Conservation (phyloP, 345 rosid genomes). For the Acer negundo region DNA sequence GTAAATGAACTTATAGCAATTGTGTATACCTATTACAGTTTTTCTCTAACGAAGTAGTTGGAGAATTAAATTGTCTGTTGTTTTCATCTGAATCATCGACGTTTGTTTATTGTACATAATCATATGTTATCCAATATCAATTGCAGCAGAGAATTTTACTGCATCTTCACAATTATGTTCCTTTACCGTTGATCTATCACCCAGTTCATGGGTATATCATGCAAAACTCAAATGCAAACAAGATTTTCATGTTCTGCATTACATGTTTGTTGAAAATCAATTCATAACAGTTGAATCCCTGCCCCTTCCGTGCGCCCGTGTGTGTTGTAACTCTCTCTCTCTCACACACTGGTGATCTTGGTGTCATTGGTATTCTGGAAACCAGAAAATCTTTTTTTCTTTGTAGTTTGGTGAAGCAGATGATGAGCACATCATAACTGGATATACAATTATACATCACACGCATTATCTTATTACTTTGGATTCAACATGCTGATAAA, state of each 20-base stretch:
- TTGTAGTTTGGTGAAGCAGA: not conserved
- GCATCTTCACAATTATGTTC: not conserved
- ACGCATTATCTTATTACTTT: too few species aligned
- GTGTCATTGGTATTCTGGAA: not conserved
- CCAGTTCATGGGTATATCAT: too few species aligned
- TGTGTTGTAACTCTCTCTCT: too few species aligned
- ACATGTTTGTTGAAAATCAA: too few species aligned
- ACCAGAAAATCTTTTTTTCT: not conserved
- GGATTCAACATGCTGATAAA: too few species aligned
- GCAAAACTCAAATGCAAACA: too few species aligned
- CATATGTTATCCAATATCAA: not conserved
- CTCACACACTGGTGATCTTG: too few species aligned
- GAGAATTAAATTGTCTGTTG: not conserved
- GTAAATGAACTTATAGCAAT: slow-evolving; percentile 7
- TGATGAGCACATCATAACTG: too few species aligned
- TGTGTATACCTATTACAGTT: not conserved
- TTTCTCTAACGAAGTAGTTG: slow-evolving; percentile 12
- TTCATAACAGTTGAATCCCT: too few species aligned
- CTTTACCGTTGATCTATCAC: not conserved
- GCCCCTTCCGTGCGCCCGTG: too few species aligned
- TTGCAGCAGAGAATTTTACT: not conserved
- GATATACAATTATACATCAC: too few species aligned
- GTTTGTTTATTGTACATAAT: not conserved
- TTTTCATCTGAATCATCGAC: not conserved
- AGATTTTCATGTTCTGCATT: too few species aligned